Evolutionary conservation across 176 grass and related monocot genomes (phyloP), one percentile per base, ranked within the genome.

Genomic region (Hordeum marinum): DNA sequence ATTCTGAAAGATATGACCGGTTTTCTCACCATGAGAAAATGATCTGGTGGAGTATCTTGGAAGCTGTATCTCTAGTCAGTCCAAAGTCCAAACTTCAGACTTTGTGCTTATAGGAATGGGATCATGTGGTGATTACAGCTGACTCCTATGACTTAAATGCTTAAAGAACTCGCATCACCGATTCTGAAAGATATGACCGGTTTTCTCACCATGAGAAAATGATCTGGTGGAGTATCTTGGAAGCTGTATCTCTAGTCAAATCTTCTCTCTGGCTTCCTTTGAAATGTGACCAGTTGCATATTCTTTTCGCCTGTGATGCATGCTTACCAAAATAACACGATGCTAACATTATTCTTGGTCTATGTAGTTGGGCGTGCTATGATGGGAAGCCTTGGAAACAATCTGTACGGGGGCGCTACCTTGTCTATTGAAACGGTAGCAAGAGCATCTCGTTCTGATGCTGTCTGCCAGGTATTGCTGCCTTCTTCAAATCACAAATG

Each of bases 341-440:
- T 69, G 4, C 24, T 17, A 36, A 83, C 62, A 39, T 39, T 69
- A 55, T 36, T 83, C 13, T 61, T 88, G 11, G 17, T 90, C 31
- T 41, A 21, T 68, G 27, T n/a, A 92, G 93, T 79, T 72, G 93
- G 90, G 0, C 88, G 79, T 37, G 81, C 83, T 63, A 70, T 95
- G 83, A 84, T 95, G 85, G 85, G 90, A 83, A 82, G 83, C 83
- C 48, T 82, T 10, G 85, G 88, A 32, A 92, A 90, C 43, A 86
- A 86, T 84, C 55, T 90, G 40, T 84, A 84, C 4, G 93, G 83
- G 57, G 80, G 68, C 18, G 78, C 23, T 36, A 95, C 59, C 61
- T 65, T 42, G 1, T 74, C 85, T 58, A n/a, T 58, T 63, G 85
- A 84, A 58, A 37, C 82, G 11, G 69, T 77, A 24, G 18, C 69